Base-by-base conservation (phyloP, 441 rosid species). In the Gossypium schwendimanii region DNA sequence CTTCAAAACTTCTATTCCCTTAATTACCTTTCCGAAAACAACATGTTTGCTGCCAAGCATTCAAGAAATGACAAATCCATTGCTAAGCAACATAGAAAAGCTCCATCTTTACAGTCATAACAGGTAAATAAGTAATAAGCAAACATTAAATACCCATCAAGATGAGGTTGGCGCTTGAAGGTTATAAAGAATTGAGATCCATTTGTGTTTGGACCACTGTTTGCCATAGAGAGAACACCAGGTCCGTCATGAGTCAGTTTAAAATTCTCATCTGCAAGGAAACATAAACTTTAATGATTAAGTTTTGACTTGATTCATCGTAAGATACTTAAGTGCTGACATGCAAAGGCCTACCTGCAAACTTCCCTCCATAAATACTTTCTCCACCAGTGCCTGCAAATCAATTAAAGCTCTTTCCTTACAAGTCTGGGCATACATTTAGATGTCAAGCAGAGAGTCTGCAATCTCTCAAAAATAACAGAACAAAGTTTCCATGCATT, bases 301-400 rank as follows among this genome's bases (percentile, higher is more conserved):
- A 31, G n/a, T 50, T 70, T 53, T 18, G 70, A 66, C 23, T 24
- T 23, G 69, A 55, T 72, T 41, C 36, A 70, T 55, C 45, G 63
- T 45, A 44, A 75, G 14, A 53, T 10, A 39, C 24, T 60, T 14
- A 21, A 50, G 31, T 17, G 54, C 39, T 21, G 50, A 54, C 6
- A 54, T 28, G 55, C 18, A 59, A 49, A 80, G 60, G 52, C 63
- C 70, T 80, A 93, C 99, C 99, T 61, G 88, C 75, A 88, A 96
- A 93, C 81, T 91, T 96, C 75, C 97, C 98, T 79, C 97, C 99
- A 61, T 89, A 93, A 74, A 93, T 91, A 75, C 98, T 91, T 85
- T 96, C 98, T 75, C 99, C 99, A 73, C 99, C 99, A 69, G 99
- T 93, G 88, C 98, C 99, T 96, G 94, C 89, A 89, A 86, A 87